Conservation (phyloP, 306 rosid genomes). For the Gillenia trifoliata region DNA sequence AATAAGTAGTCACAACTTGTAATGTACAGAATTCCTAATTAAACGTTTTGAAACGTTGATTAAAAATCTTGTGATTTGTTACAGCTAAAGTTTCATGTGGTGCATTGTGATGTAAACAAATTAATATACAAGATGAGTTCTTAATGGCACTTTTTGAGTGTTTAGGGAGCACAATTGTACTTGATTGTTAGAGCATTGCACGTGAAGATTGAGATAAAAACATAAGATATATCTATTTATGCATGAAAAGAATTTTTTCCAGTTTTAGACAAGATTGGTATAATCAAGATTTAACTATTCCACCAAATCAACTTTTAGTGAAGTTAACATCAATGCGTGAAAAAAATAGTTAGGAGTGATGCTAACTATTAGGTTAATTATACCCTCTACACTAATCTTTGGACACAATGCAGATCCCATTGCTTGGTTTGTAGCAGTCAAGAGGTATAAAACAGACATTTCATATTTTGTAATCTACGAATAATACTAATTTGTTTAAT, state of each 20-base stretch:
- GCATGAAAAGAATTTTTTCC: not conserved
- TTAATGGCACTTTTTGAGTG: too few relatives aligned
- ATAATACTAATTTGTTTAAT: not conserved
- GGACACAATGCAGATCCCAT: not conserved
- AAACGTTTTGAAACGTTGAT: too few relatives aligned
- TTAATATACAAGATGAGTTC: too few relatives aligned
- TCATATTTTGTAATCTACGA: not conserved
- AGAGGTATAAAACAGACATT: not conserved
- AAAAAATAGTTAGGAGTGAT: not conserved
- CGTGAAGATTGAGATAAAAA: too few relatives aligned
- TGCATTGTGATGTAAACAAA: too few relatives aligned
- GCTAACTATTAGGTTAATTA: not conserved
- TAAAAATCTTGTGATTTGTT: too few relatives aligned
- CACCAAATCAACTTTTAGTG: not conserved
- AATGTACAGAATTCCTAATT: too few relatives aligned
- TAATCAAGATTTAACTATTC: not conserved
- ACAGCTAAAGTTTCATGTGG: too few relatives aligned
- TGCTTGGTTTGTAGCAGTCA: not conserved
- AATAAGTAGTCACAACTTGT: too few relatives aligned
- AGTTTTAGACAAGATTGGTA: not conserved
- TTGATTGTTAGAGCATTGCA: too few relatives aligned
- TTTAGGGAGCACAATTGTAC: too few relatives aligned
- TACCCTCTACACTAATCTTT: not conserved
- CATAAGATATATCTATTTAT: too few relatives aligned
- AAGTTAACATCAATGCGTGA: not conserved